Conservation (phyloP, 441 rosid genomes). For the Pelargonium fulgidum region DNA sequence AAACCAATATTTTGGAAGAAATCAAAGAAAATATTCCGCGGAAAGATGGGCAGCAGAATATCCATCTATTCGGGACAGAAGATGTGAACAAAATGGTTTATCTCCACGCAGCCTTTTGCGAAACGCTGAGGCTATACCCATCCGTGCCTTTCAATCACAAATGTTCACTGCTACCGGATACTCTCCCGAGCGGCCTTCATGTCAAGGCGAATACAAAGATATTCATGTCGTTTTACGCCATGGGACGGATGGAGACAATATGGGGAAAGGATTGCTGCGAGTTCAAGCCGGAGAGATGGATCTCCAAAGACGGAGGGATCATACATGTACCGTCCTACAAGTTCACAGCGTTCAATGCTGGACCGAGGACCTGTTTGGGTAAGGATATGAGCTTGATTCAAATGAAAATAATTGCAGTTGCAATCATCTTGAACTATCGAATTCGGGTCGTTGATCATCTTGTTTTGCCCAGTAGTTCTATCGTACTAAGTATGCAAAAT, state of each 20-base stretch:
- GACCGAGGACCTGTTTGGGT: constrained; percentile 40
- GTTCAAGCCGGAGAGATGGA: constrained; percentile 29
- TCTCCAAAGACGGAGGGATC: constrained; percentile 3
- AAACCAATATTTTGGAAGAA: background rate
- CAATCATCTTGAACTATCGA: constrained; percentile 19
- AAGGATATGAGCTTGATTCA: constrained; percentile 39
- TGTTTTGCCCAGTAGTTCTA: background rate
- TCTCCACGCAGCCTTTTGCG: constrained; percentile 27
- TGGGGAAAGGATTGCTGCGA: constrained; percentile 31
- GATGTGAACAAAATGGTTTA: constrained; percentile 23
- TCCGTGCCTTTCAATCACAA: constrained; percentile 33
- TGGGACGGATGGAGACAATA: constrained; percentile 23
- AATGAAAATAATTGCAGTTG: constrained; percentile 34
- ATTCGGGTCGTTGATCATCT: background rate
- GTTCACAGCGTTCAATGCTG: constrained; percentile 36
- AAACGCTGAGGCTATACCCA: constrained; percentile 23
- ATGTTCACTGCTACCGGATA: constrained; percentile 17
- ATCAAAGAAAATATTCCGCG: background rate
- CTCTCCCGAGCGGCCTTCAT: constrained; percentile 32
- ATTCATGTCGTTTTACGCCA: constrained; percentile 24
- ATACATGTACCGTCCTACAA: constrained; percentile 17
- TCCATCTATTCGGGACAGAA: background rate
- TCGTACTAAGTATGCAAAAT: background rate
- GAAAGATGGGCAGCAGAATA: no score
- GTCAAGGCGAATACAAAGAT: constrained; percentile 21